Percentiles rank a stretch among this genome's conserved stretches.
phyloP scores from a whole-genome alignment of 805 yeast species.

The Pichia pseudocactophila region DNA sequence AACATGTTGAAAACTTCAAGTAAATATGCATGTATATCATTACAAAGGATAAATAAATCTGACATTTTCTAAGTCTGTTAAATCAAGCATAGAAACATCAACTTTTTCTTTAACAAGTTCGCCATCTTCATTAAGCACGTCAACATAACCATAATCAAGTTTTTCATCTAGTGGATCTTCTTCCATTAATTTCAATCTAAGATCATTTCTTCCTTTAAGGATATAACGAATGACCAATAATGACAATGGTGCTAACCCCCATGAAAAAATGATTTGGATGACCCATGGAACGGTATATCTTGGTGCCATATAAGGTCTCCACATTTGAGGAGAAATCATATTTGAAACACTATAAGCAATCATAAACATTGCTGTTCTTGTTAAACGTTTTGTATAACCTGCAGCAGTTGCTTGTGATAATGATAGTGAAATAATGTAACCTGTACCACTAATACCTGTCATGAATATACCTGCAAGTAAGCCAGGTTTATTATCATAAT shows the following conservation, averaged over 20 bases:
- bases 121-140: slow-evolving; percentile 22
- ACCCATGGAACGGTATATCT: slow-evolving; percentile 37
- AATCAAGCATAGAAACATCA: too few species aligned
- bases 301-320: slow-evolving; percentile 28
- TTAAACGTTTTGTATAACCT: slow-evolving; percentile 42
- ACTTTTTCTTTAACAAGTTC: too few species aligned
- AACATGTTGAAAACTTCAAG: too few species aligned
- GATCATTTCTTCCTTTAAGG: slow-evolving; percentile 14
- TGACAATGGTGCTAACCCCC: slow-evolving; percentile 34
- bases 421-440: slow-evolving; percentile 20
- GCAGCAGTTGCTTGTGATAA: slow-evolving; percentile 30
- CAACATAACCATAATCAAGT: slow-evolving; percentile 15
- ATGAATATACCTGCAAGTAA: slow-evolving; percentile 28
- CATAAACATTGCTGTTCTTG: slow-evolving; percentile 38
- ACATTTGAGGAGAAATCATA: slow-evolving; percentile 44
- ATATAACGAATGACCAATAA: slow-evolving; percentile 32
- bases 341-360: slow-evolving; percentile 38
- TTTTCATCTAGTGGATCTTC: slow-evolving; percentile 9
- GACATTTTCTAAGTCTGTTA: too few species aligned
- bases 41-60: too few species aligned
- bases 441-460: slow-evolving; percentile 10
- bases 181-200: slow-evolving; percentile 19
- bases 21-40: too few species aligned
- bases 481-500: slow-evolving; percentile 33
- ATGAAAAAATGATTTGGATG: slow-evolving; percentile 40